Evolutionary conservation across 805 yeast species (phyloP), one percentile per base, ranked within the genome.

Genomic region (Wickerhamomyces subpelliculosus): DNA sequence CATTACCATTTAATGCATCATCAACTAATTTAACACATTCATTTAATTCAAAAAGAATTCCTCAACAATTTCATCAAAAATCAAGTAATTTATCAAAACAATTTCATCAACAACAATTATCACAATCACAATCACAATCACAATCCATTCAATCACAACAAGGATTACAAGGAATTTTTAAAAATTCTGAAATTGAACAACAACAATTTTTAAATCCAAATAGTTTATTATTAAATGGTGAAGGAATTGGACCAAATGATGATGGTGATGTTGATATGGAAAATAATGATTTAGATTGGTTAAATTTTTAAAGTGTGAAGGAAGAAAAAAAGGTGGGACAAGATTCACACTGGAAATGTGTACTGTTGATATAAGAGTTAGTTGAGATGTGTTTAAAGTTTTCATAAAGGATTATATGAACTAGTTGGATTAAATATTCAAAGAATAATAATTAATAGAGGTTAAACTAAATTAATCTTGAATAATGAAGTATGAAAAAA

Each of bases 261-360:
- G 46, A 36, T 12, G 44, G 35, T 25, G 46, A 45, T 37, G 43
- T 40, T 36, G 49, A 45, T 39, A 36, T 35, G 4, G 32, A 29
- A 3, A 29, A 21, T 46, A 46, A 33, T 38, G 59, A 52, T 36
- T 36, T 54, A 32, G 59, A 54, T 27, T 54, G 59, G 59, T 30
- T 54, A 32, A 54, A 53, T 37, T 54, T 54, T 49, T 57, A 54
- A 30, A 42, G 48, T 24, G n/a, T n/a, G n/a, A n/a, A n/a, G n/a
- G n/a, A n/a, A n/a, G n/a, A n/a, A n/a, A n/a, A n/a, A n/a, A n/a
- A n/a, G n/a, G n/a, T n/a, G n/a, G n/a, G n/a, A n/a, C n/a, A n/a
- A n/a, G n/a, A n/a, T n/a, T n/a, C n/a, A n/a, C n/a, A n/a, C n/a
- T n/a, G n/a, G n/a, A n/a, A n/a, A n/a, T n/a, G n/a, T n/a, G n/a